Base-by-base conservation (phyloP, 2,329 filamentous ascomycete genomes). In the Exophiala xenobiotica region DNA sequence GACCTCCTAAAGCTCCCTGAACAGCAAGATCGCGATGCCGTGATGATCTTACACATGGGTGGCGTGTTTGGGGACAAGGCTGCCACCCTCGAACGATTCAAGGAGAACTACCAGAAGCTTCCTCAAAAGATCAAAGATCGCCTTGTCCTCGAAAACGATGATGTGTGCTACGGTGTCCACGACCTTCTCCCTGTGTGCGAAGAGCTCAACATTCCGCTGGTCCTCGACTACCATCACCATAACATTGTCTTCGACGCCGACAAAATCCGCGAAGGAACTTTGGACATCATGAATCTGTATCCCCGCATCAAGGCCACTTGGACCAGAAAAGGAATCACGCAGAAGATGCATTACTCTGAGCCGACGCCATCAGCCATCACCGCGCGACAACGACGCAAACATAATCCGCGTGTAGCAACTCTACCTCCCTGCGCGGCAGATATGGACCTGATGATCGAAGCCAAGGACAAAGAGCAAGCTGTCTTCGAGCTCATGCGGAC, bases 361-460 rank as follows among this genome's bases (percentile, higher is more conserved):
- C 86, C 85, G 0, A 83, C 81, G 6, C 77, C 85, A 0, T 76
- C 81, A n/a, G 89, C 90, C 1, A 80, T 95, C 33, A 95, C 90
- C 0, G 80, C 79, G 0, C 79, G 83, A 0, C 86, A 95, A 59
- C 78, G 91, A 22, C 80, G 92, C 52, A 96, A 95, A 69, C 92
- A 97, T 65, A 90, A 84, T 27, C 79, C 89, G 0, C 81, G 92
- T 6, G 90, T 95, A 1, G 78, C 78, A 58, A 87, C 84, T 0
- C 70, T 97, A 1, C 92, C 92, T 1, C 91, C 92, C 0, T 96
- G 92, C 63, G 78, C 84, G 3, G 74, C 81, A 1, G 84, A 87
- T 24, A 93, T 95, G 86, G 92, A 96, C 65, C 76, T 97, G n/a
- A 97, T 97, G 92, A 96, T 97, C 54, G 92, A 97, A 72, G 92